phyloP scores from a whole-genome alignment of 2,329 filamentous ascomycete genomes.

The Zymoseptoria passerinii region DNA sequence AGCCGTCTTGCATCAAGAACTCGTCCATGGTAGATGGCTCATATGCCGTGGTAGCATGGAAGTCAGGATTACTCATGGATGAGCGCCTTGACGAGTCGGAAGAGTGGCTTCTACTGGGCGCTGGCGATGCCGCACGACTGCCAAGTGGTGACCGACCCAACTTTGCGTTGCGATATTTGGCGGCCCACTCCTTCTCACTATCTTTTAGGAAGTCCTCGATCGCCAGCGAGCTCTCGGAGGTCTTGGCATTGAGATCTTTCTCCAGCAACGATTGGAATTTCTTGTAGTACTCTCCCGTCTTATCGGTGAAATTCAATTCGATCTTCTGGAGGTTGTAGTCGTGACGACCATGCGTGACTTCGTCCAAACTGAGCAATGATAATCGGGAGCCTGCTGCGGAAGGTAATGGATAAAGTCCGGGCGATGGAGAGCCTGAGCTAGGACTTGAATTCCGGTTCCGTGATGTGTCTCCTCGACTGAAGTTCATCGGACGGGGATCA shows the following conservation, averaged over 20 bases:
- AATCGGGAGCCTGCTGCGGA: not conserved
- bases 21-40: slow-evolving; percentile 24
- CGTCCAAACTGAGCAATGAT: slow-evolving; percentile 40
- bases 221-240: slow-evolving; percentile 46
- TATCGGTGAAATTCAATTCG: slow-evolving; percentile 50
- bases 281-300: slow-evolving; percentile 50
- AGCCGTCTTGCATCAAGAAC: slow-evolving; percentile 47
- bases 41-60: not conserved
- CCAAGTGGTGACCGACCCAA: slow-evolving; percentile 41
- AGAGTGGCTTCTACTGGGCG: slow-evolving; percentile 3
- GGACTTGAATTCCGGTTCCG: not conserved
- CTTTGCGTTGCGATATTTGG: slow-evolving; percentile 47
- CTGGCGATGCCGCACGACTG: slow-evolving; percentile 9
- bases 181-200: slow-evolving; percentile 58
- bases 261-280: slow-evolving; percentile 49
- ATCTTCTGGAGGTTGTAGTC: slow-evolving; percentile 12
- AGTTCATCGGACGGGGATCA: not conserved
- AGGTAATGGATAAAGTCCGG: not conserved
- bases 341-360: slow-evolving; percentile 50
- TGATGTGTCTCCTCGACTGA: not conserved
- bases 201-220: slow-evolving; percentile 55
- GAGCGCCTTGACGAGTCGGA: slow-evolving; percentile 29
- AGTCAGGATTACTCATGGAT: slow-evolving; percentile 35
- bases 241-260: slow-evolving; percentile 41
- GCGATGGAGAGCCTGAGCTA: not conserved